These are phyloP conservation scores for Solanum piurae DNA, from an alignment of 257 asterid genomes.

Conservation along the genomic window DNA sequence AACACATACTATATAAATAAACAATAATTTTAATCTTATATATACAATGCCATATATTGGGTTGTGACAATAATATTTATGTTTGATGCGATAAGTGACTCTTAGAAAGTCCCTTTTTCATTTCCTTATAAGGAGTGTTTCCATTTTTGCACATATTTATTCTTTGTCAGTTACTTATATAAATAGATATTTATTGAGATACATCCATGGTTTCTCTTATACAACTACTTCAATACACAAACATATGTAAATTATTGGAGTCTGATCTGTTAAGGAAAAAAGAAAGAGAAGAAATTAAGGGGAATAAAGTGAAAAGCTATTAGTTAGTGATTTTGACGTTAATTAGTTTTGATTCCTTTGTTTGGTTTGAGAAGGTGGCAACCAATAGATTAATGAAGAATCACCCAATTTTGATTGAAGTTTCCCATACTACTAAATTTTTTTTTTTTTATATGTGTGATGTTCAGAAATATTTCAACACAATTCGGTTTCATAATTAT, in stretches of 20 bases:
- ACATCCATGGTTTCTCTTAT: not conserved
- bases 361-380: constrained; percentile 4
- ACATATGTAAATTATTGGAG: not conserved
- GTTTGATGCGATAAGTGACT: not conserved
- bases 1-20: not conserved
- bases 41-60: not conserved
- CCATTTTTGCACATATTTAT: not conserved
- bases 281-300: not conserved
- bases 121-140: not conserved
- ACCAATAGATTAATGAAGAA: constrained; percentile 23
- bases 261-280: not conserved
- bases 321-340: constrained; percentile 20
- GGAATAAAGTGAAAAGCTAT: not conserved
- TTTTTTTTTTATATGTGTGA: not conserved
- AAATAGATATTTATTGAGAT: not conserved
- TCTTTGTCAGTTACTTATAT: not conserved
- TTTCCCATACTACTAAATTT: not conserved
- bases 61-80: not conserved
- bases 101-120: not conserved
- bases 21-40: not conserved
- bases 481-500: too few relatives aligned
- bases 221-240: not conserved
- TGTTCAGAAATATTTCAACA: not conserved
- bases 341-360: constrained; percentile 14
- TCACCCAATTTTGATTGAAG: constrained; percentile 1